A percentile compares a stretch with the other conserved stretches of the same genome.
phyloP scores from a whole-genome alignment of 345 rosid genomes.

The Eucalyptus regnans region DNA sequence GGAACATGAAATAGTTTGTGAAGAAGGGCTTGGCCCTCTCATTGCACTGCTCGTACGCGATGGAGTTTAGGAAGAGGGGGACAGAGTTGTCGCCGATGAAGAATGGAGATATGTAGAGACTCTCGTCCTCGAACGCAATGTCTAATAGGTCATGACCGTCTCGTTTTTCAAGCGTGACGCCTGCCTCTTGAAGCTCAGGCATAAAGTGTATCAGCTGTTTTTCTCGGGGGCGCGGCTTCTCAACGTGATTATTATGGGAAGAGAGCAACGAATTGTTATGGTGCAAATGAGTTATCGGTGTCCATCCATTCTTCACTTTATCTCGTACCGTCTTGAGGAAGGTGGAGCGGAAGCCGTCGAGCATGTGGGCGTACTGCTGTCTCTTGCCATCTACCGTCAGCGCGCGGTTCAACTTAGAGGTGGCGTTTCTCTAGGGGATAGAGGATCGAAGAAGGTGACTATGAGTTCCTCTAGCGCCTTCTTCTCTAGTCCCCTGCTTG shows the following conservation, averaged over 20 bases:
- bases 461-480: background rate
- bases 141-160: background rate
- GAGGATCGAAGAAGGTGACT: conserved; percentile 1
- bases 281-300: background rate
- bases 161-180: background rate
- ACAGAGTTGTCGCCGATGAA: background rate
- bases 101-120: background rate
- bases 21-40: background rate
- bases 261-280: background rate
- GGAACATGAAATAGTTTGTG: conserved; percentile 5
- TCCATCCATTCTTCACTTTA: background rate
- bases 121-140: background rate
- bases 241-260: background rate
- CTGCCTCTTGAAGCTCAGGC: background rate
- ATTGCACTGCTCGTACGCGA: conserved; percentile 1
- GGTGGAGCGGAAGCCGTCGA: conserved; percentile 2
- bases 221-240: background rate
- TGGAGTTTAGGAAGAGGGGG: background rate
- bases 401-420: background rate
- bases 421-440: background rate
- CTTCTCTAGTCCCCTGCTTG: background rate
- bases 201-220: background rate
- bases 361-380: background rate
- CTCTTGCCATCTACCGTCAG: background rate
- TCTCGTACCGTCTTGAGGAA: background rate